Evolutionary conservation across 768 basidiomycete species (phyloP).

Genomic region (Boletus vinaceobasis): DNA sequence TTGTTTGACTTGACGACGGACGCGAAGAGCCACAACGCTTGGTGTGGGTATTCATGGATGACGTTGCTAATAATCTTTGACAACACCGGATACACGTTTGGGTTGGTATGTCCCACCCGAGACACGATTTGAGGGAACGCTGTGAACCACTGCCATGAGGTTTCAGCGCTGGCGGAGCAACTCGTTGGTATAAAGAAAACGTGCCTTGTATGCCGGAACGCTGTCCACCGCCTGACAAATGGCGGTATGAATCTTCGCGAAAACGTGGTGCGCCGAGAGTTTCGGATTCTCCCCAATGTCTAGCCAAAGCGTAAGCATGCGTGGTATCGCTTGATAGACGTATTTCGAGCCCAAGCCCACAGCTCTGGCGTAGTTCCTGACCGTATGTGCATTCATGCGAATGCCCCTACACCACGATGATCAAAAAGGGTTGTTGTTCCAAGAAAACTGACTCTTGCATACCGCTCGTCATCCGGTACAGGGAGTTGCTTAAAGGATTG

Average conservation of each 20-base stretch:
- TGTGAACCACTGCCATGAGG: slow-evolving; percentile 74
- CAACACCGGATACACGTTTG: slow-evolving; percentile 57
- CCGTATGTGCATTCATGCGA: slow-evolving; percentile 62
- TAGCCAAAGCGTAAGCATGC: slow-evolving; percentile 92
- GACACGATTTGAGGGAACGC: slow-evolving; percentile 98
- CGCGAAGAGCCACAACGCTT: slow-evolving; percentile 90
- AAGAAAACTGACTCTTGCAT: neutral
- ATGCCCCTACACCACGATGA: slow-evolving; percentile 41
- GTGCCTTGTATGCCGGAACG: slow-evolving; percentile 78
- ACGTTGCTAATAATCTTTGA: slow-evolving; percentile 66
- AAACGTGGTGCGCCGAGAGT: slow-evolving; percentile 35
- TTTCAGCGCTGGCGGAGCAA: slow-evolving; percentile 3
- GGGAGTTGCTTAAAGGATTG: slow-evolving; percentile 61
- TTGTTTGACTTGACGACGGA: slow-evolving; percentile 86
- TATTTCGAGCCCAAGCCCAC: slow-evolving; percentile 87
- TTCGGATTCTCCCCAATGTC: slow-evolving; percentile 68
- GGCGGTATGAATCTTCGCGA: slow-evolving; percentile 52
- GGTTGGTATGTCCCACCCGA: slow-evolving; percentile 75
- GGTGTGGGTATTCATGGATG: slow-evolving; percentile 81
- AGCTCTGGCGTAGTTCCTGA: slow-evolving; percentile 66
- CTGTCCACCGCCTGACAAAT: slow-evolving; percentile 54
- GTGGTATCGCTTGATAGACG: slow-evolving; percentile 92
- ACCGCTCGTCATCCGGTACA: slow-evolving; percentile 53
- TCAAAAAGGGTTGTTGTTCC: neutral
- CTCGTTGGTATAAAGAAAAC: slow-evolving; percentile 4